Conservation (phyloP, 768 basidiomycete genomes). For the Boletales sp. region DNA sequence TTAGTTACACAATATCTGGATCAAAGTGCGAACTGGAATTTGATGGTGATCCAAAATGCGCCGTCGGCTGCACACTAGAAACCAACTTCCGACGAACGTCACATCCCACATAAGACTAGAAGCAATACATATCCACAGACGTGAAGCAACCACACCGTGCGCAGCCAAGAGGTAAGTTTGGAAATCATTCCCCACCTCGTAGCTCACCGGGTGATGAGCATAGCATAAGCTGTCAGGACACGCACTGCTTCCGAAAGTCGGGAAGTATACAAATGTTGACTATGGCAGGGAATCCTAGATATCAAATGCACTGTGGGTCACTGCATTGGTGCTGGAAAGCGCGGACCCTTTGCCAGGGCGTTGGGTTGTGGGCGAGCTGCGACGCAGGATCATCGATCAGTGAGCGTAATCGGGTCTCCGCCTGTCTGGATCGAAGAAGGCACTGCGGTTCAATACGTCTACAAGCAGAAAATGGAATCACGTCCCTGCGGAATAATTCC, state of each 20-base stretch:
- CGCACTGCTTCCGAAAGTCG: constrained; percentile 7
- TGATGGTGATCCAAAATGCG: constrained; percentile 10
- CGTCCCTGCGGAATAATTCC: constrained; percentile 14
- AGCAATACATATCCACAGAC: constrained; percentile 2
- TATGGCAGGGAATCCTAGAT: constrained; percentile 2
- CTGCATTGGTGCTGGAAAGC: constrained; percentile 3
- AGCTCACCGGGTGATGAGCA: constrained; percentile 5
- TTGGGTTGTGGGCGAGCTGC: constrained; percentile 23
- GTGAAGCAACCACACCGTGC: constrained; percentile 8
- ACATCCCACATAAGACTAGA: constrained; percentile 9
- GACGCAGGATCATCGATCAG: constrained; percentile 14
- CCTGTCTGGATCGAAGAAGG: constrained; percentile 22
- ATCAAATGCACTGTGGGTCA: background rate
- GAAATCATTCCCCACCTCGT: background rate
- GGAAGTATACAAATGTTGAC: background rate
- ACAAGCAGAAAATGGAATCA: constrained; percentile 20
- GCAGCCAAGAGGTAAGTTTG: constrained; percentile 3
- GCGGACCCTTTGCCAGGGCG: constrained; percentile 10
- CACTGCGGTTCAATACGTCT: constrained; percentile 21
- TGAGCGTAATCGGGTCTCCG: constrained; percentile 17
- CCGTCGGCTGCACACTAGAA: constrained; percentile 1
- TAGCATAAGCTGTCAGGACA: constrained; percentile 7
- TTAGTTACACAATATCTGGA: constrained; percentile 4
- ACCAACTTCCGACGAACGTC: constrained; percentile 1
- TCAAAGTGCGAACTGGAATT: constrained; percentile 7